These are phyloP conservation scores for Schrenkiella parvula DNA, from an alignment of 345 rosid genomes.

Conservation along the genomic window DNA sequence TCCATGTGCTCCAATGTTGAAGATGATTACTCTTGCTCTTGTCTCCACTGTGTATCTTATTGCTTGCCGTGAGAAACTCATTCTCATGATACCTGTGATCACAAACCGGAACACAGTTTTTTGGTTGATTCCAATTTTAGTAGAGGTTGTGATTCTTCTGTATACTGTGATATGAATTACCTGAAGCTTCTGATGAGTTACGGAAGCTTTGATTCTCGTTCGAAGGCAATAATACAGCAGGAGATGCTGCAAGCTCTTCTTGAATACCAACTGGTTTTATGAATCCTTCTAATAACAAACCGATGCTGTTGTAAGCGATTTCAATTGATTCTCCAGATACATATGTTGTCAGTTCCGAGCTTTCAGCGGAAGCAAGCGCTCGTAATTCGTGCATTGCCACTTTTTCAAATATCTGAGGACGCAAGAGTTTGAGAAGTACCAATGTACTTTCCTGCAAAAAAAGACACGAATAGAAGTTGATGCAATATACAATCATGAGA, in stretches of 20 bases:
- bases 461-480: background rate
- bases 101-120: background rate
- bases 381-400: slow-evolving; percentile 76
- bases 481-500: slow-evolving; percentile 3
- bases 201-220: slow-evolving; percentile 50
- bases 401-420: slow-evolving; percentile 85
- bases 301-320: slow-evolving; percentile 53
- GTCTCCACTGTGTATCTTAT: slow-evolving; percentile 61
- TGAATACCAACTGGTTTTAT: slow-evolving; percentile 50
- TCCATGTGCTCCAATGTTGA: slow-evolving; percentile 58
- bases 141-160: background rate
- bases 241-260: slow-evolving; percentile 59
- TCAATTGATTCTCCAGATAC: slow-evolving; percentile 70
- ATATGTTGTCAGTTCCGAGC: slow-evolving; percentile 53
- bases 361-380: slow-evolving; percentile 58
- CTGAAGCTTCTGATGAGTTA: slow-evolving; percentile 47
- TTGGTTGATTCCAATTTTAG: background rate
- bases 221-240: slow-evolving; percentile 54
- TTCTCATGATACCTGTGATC: slow-evolving; percentile 27
- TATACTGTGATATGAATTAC: slow-evolving; percentile 28
- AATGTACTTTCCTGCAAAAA: slow-evolving; percentile 80
- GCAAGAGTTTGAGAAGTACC: slow-evolving; percentile 63
- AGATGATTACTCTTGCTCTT: slow-evolving; percentile 67
- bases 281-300: slow-evolving; percentile 79
- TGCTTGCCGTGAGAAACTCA: slow-evolving; percentile 55